Percentiles rank a stretch among this genome's conserved stretches.
Conservation (phyloP, 2,329 filamentous ascomycete genomes). For the Talaromyces sp. region DNA sequence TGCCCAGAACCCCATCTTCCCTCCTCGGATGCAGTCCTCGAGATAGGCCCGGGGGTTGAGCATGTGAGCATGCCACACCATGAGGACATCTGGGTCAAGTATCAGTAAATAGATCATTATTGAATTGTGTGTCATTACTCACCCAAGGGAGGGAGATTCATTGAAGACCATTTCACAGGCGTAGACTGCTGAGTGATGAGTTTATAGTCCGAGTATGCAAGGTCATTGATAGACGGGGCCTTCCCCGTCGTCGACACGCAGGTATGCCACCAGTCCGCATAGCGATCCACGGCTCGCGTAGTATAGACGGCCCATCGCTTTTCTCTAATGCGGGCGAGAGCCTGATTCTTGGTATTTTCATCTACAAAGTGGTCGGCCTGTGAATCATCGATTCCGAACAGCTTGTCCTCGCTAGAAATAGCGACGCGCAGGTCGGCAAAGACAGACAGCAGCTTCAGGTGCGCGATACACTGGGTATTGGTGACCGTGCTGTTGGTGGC, state of each 20-base stretch:
- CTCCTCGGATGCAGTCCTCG: slow-evolving; percentile 63
- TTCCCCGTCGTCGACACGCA: slow-evolving; percentile 15
- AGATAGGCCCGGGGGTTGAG: slow-evolving; percentile 69
- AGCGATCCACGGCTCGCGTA: slow-evolving; percentile 61
- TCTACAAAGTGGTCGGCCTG: slow-evolving; percentile 32
- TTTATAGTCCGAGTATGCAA: slow-evolving; percentile 14
- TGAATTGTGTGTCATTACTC: slow-evolving; percentile 18
- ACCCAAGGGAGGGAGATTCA: slow-evolving; percentile 56
- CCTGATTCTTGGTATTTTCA: slow-evolving; percentile 32
- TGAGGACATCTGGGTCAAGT: slow-evolving; percentile 55
- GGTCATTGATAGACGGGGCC: slow-evolving; percentile 7
- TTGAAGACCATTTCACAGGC: slow-evolving; percentile 31
- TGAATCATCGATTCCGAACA: slow-evolving; percentile 58
- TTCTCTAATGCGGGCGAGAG: slow-evolving; percentile 55
- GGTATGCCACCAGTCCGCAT: slow-evolving; percentile 58
- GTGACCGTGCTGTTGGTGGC: slow-evolving; percentile 21
- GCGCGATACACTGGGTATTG: slow-evolving; percentile 59
- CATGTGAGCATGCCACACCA: slow-evolving; percentile 77
- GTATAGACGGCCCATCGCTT: slow-evolving; percentile 70
- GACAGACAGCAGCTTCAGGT: slow-evolving; percentile 66
- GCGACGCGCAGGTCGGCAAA: slow-evolving; percentile 63
- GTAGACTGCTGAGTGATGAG: slow-evolving; percentile 16
- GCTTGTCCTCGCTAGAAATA: slow-evolving; percentile 59
- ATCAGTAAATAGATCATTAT: background rate
- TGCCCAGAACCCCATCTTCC: slow-evolving; percentile 52